Evolutionary conservation across 73 alveolate genomes (phyloP).

Genomic region (Paramecium primaurelia): DNA sequence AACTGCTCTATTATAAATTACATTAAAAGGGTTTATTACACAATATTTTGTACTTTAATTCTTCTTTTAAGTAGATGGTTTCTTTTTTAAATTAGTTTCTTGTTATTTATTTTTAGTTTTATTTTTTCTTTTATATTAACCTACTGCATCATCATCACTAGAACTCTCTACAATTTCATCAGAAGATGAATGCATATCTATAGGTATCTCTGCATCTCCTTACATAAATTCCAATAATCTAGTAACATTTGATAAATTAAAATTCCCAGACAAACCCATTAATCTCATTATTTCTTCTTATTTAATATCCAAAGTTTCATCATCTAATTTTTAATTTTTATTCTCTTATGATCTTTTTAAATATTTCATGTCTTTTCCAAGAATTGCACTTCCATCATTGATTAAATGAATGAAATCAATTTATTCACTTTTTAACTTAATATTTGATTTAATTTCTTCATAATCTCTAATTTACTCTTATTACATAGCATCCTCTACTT

Average conservation of each 20-base stretch:
- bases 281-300: not conserved
- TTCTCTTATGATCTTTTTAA: not conserved
- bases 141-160: slow-evolving; percentile 27
- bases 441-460: not conserved
- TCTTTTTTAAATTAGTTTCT: not conserved
- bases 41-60: not conserved
- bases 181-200: not conserved
- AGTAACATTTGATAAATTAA: not conserved
- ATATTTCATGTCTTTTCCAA: slow-evolving; percentile 38
- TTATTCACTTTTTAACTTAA: not conserved
- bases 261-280: slow-evolving; percentile 19
- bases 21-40: slow-evolving; percentile 39
- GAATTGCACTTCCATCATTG: not conserved
- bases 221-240: not conserved
- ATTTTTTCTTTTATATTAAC: not conserved
- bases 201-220: not conserved
- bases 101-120: not conserved
- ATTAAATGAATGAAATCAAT: slow-evolving; percentile 11
- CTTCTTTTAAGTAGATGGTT: not conserved
- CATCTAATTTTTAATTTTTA: not conserved
- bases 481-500: not conserved
- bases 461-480: not conserved
- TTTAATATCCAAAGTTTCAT: not conserved
- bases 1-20: slow-evolving; percentile 25
- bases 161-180: not conserved